Evolutionary conservation across 2,329 filamentous ascomycete genomes (phyloP).

Genomic region (Ophiocordyceps camponoti-rufipedis): DNA sequence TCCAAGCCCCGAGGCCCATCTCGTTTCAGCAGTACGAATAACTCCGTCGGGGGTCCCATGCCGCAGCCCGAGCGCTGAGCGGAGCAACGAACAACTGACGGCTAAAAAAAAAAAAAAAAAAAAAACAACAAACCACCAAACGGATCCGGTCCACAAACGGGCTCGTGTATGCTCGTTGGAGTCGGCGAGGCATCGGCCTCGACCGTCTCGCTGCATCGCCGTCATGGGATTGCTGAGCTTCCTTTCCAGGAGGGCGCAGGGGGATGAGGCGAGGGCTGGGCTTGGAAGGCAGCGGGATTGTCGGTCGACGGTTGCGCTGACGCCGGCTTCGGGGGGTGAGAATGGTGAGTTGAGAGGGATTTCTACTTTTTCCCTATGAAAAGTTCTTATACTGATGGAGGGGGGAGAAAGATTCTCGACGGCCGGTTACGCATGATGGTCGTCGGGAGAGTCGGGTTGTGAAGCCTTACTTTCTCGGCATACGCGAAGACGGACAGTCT

Average conservation of each 20-base stretch:
- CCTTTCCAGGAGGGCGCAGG: not conserved
- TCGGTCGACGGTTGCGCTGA: not conserved
- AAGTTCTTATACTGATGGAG: no score
- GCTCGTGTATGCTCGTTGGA: not conserved
- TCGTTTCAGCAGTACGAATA: no score
- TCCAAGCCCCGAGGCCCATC: no score
- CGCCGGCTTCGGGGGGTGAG: not conserved
- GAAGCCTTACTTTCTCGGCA: not conserved
- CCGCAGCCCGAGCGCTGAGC: no score
- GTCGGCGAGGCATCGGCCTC: not conserved
- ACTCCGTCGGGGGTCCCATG: no score
- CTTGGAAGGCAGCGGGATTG: not conserved
- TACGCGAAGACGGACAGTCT: not conserved
- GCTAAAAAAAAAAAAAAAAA: no score
- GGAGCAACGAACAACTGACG: no score
- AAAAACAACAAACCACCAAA: not conserved
- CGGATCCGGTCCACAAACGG: not conserved
- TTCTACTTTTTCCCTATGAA: no score
- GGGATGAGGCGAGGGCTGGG: no score
- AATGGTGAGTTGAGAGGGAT: no score
- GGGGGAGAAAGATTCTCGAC: not conserved
- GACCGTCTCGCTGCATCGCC: not conserved
- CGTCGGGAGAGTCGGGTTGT: not conserved
- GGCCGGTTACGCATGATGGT: not conserved
- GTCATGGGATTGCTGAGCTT: constrained; percentile 3